These are phyloP conservation scores for Polyplosphaeria fusca DNA, from an alignment of 495 filamentous ascomycete species.

Conservation along the genomic window DNA sequence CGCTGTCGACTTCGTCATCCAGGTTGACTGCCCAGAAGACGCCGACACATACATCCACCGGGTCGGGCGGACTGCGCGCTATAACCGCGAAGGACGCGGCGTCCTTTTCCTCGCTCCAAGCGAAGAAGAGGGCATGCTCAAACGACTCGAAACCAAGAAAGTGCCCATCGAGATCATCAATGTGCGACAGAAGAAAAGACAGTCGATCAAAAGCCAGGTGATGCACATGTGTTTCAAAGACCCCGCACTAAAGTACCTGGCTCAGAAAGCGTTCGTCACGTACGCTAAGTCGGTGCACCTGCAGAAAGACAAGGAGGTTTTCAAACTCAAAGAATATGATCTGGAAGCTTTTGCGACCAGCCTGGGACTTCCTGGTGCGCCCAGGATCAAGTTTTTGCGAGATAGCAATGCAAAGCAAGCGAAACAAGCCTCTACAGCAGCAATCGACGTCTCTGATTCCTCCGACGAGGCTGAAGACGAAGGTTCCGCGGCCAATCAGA, in stretches of 20 bases:
- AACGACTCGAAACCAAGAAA: slow-evolving; percentile 78
- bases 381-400: slow-evolving; percentile 86
- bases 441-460: slow-evolving; percentile 50
- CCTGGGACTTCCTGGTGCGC: slow-evolving; percentile 83
- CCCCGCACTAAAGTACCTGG: slow-evolving; percentile 88
- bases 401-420: slow-evolving; percentile 77
- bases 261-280: slow-evolving; percentile 90
- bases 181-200: slow-evolving; percentile 83
- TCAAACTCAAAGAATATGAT: slow-evolving; percentile 73
- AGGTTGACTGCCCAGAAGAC: slow-evolving; percentile 92
- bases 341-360: slow-evolving; percentile 82
- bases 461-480: slow-evolving; percentile 43
- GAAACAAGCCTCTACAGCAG: slow-evolving; percentile 77
- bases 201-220: slow-evolving; percentile 74
- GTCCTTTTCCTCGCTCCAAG: slow-evolving; percentile 89
- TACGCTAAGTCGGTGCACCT: slow-evolving; percentile 80
- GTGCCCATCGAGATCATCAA: slow-evolving; percentile 82
- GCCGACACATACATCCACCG: slow-evolving; percentile 97
- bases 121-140: slow-evolving; percentile 83
- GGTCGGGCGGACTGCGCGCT: slow-evolving; percentile 92
- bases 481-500: slow-evolving; percentile 45
- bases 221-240: slow-evolving; percentile 95
- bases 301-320: slow-evolving; percentile 90
- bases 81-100: slow-evolving; percentile 79
- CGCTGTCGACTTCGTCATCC: slow-evolving; percentile 95